These are phyloP conservation scores for Candida jianshihensis DNA, from an alignment of 805 yeast species.

Conservation along the genomic window DNA sequence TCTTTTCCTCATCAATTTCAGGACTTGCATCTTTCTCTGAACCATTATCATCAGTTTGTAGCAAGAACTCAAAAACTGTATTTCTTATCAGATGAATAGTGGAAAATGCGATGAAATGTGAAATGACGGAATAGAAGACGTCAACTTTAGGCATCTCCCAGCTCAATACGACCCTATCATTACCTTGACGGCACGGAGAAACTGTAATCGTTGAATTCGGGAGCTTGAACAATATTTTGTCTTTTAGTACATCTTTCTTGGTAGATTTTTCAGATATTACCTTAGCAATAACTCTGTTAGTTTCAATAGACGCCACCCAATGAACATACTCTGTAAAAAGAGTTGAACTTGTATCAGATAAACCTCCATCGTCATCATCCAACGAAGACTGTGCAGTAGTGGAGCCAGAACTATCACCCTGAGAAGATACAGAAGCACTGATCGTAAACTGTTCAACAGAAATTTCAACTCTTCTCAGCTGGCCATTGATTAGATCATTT, in stretches of 20 bases:
- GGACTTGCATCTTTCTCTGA: slow-evolving; percentile 12
- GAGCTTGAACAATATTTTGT: slow-evolving; percentile 27
- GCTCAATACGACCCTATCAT: slow-evolving; percentile 19
- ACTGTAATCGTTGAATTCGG: slow-evolving; percentile 21
- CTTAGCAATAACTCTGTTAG: slow-evolving; percentile 18
- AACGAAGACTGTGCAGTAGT: slow-evolving; percentile 25
- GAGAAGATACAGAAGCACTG: slow-evolving; percentile 1
- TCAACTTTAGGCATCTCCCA: slow-evolving; percentile 23
- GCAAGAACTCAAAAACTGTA: slow-evolving; percentile 24
- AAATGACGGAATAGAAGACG: slow-evolving; percentile 31
- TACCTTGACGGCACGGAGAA: slow-evolving; percentile 12
- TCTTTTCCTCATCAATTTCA: background rate
- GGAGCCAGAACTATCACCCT: slow-evolving; percentile 5
- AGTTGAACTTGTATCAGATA: slow-evolving; percentile 17
- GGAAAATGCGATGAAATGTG: slow-evolving; percentile 40
- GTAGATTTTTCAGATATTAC: slow-evolving; percentile 27
- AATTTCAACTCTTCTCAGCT: slow-evolving; percentile 28
- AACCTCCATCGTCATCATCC: slow-evolving; percentile 26
- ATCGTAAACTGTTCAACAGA: slow-evolving; percentile 16
- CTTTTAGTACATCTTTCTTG: slow-evolving; percentile 18
- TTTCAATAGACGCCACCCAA: slow-evolving; percentile 8
- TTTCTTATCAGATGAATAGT: slow-evolving; percentile 38
- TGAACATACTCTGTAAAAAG: slow-evolving; percentile 2
- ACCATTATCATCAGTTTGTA: slow-evolving; percentile 14
- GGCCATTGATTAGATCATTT: slow-evolving; percentile 34